These are phyloP conservation scores for Apiotrichum gamsii DNA, from an alignment of 1,284 basidiomycete genomes.

Conservation along the genomic window DNA sequence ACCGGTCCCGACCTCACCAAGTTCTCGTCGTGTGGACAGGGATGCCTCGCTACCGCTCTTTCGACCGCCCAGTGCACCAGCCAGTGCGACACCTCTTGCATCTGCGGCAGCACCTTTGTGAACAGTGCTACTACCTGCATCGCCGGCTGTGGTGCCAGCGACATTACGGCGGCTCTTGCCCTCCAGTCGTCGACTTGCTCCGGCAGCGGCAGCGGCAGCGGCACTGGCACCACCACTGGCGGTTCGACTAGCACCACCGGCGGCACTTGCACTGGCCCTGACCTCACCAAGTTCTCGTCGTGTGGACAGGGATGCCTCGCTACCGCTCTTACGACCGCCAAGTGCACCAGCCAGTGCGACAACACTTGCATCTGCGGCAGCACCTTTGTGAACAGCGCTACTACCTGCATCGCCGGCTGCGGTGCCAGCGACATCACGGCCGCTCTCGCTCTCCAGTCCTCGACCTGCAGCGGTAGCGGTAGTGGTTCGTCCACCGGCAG, in stretches of 20 bases:
- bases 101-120: slow-evolving; percentile 1
- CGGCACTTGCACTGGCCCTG: not conserved
- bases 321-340: not conserved
- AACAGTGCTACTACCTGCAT: not conserved
- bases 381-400: not conserved
- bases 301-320: not conserved
- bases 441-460: not conserved
- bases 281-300: not conserved
- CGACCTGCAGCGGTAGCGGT: not conserved
- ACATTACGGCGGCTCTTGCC: not conserved
- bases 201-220: not conserved
- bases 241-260: not conserved
- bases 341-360: slow-evolving; percentile 2
- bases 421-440: not conserved
- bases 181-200: not conserved
- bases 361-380: not conserved
- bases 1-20: not conserved
- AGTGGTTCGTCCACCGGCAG: not conserved
- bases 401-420: not conserved
- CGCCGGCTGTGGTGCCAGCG: not conserved
- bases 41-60: not conserved
- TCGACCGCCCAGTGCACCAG: not conserved
- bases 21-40: not conserved
- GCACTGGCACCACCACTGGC: not conserved
- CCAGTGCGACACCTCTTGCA: slow-evolving; percentile 1